Evolutionary conservation across 129 eudicot genomes (phyloP).

Genomic region (Pseudognaphalium luteoalbum): DNA sequence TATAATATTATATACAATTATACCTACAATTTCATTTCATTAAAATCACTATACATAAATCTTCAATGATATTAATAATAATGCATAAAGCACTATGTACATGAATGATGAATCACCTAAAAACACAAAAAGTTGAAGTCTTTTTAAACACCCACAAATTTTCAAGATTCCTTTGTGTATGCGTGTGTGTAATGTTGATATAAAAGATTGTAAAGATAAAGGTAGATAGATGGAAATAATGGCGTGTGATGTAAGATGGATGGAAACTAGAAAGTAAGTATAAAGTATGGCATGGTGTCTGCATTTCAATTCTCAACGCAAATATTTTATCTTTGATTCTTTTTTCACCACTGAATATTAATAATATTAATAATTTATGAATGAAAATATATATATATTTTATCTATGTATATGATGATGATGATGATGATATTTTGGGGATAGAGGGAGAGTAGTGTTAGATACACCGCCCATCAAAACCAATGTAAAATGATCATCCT

Average conservation of each 20-base stretch:
- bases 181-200: background rate
- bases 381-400: no score
- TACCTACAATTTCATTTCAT: background rate
- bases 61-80: background rate
- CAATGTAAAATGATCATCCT: conserved; percentile 9
- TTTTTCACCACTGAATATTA: background rate
- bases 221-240: background rate
- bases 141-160: background rate
- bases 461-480: conserved; percentile 29
- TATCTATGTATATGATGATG: no score
- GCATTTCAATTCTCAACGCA: conserved; percentile 1
- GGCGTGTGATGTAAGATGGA: conserved; percentile 19
- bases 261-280: conserved; percentile 3
- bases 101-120: conserved; percentile 6
- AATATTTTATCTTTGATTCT: background rate
- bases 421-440: background rate
- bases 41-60: background rate
- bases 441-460: conserved; percentile 5
- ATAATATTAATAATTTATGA: no score
- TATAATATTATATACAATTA: background rate
- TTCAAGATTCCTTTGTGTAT: conserved; percentile 17
- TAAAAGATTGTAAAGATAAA: conserved; percentile 13
- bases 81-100: background rate
- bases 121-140: background rate
- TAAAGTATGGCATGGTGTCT: conserved; percentile 10